A percentile compares a stretch with the other conserved stretches of the same genome.
phyloP scores from a whole-genome alignment of 1,284 basidiomycete genomes.

The Xerocomus nothofagi region DNA sequence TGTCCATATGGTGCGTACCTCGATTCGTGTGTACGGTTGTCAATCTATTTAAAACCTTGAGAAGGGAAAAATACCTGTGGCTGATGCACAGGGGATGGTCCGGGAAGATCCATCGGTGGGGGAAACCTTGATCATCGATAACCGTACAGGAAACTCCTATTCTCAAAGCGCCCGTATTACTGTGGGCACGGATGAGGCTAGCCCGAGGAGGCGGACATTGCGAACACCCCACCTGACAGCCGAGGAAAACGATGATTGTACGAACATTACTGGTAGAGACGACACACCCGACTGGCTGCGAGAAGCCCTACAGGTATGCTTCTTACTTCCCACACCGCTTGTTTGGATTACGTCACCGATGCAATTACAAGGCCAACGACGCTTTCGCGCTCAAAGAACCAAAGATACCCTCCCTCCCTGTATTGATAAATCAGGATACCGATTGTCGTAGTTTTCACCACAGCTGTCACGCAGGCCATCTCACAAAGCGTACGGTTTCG shows the following conservation, averaged over 20 bases:
- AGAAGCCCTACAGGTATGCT: slow-evolving; percentile 47
- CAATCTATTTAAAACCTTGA: slow-evolving; percentile 11
- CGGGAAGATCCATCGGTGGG: slow-evolving; percentile 69
- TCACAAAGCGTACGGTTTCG: slow-evolving; percentile 6
- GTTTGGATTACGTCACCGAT: slow-evolving; percentile 6
- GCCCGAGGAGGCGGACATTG: slow-evolving; percentile 18
- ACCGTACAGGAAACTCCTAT: slow-evolving; percentile 59
- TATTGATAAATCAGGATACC: slow-evolving; percentile 22
- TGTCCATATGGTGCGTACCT: slow-evolving; percentile 23
- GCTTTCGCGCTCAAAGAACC: slow-evolving; percentile 47
- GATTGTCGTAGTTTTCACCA: slow-evolving; percentile 17
- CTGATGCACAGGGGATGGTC: slow-evolving; percentile 35
- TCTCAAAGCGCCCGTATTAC: slow-evolving; percentile 32
- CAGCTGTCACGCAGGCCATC: slow-evolving; percentile 12
- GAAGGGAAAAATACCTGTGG: slow-evolving; percentile 15
- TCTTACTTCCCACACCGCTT: slow-evolving; percentile 9
- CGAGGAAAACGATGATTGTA: slow-evolving; percentile 1
- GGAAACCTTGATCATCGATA: slow-evolving; percentile 69
- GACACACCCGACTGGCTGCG: slow-evolving; percentile 53
- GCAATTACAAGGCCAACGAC: slow-evolving; percentile 46
- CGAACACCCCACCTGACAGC: slow-evolving; percentile 5
- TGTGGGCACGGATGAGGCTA: slow-evolving; percentile 12
- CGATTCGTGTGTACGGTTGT: slow-evolving; percentile 3
- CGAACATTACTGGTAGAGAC: slow-evolving; percentile 5
- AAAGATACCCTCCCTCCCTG: slow-evolving; percentile 44